Evolutionary conservation across 2,329 filamentous ascomycete species (phyloP), one percentile per base, ranked within the genome.

Genomic region (Graphiopsis chlorocephala): DNA sequence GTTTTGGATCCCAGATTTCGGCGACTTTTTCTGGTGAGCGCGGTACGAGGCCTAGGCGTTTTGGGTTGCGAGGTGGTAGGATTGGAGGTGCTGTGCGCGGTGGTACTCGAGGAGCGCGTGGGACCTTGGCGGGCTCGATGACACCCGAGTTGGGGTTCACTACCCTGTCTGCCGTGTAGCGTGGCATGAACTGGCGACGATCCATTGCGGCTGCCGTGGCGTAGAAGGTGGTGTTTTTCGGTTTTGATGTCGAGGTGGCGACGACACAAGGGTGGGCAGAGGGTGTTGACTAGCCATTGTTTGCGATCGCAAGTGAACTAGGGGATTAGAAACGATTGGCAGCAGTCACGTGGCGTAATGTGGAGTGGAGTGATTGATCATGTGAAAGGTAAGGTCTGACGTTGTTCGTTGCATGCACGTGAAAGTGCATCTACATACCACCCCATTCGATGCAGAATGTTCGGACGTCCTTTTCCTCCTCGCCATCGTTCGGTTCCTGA

Each of bases 401-500:
- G 14, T 42, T 28, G 23, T 61, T 61, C 45, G 12, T 62, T 55
- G 35, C 45, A 25, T 33, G 23, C 38, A 31, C n/a, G 48, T 53
- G 48, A 62, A 42, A 26, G 20, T 14, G 47, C 63, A 58, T 60
- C 85, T 84, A 97, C 89, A 97, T 95, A 31, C 91, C 93, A 61
- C 91, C 93, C 94, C 93, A 97, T 79, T 97, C 93, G 61, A 97
- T 85, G 70, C 90, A 93, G 73, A 96, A 97, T 0, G 90, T 86
- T 69, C 91, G 84, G 25, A 94, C 78, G 60, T 76, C 67, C 26
- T 73, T 67, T 33, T 73, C 82, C 12, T 74, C 76, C 35, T 80
- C 76, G 45, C 72, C 74, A 1, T 75, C 72, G 10, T 76, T 63
- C 48, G 68, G 71, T 62, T 84, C 80, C 71, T 85, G 82, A 0